These are phyloP conservation scores for Margaritispora aquatica DNA, from an alignment of 495 filamentous ascomycete species.

Conservation along the genomic window DNA sequence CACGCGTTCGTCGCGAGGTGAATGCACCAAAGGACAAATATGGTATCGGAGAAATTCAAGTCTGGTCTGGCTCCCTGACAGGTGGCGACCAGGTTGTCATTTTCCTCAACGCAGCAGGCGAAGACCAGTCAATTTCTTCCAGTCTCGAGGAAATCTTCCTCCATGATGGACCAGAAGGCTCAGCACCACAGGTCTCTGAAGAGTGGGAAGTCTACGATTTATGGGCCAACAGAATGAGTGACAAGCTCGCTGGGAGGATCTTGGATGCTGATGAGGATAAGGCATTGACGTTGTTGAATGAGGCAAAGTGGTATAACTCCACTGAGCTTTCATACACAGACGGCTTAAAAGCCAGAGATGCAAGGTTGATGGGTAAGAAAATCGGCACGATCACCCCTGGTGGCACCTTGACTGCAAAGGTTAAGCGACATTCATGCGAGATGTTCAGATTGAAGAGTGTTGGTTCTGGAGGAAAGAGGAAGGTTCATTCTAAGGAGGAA, in stretches of 20 bases:
- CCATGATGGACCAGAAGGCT: conserved; percentile 33
- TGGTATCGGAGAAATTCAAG: conserved; percentile 38
- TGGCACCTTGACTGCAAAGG: conserved; percentile 31
- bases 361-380: conserved; percentile 35
- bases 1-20: conserved; percentile 10
- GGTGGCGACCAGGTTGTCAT: conserved; percentile 37
- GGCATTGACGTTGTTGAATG: conserved; percentile 12
- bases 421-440: conserved; percentile 37
- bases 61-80: conserved; percentile 38
- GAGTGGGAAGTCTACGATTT: conserved; percentile 48
- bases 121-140: conserved; percentile 35
- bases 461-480: conserved; percentile 15
- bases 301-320: conserved; percentile 28
- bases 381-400: conserved; percentile 29
- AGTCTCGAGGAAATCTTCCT: conserved; percentile 47
- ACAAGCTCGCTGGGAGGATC: conserved; percentile 33
- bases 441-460: conserved; percentile 35
- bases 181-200: conserved; percentile 27
- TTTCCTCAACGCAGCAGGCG: conserved; percentile 36
- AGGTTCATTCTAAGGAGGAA: conserved; percentile 6
- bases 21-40: conserved; percentile 22
- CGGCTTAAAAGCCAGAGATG: conserved; percentile 28
- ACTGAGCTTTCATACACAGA: conserved; percentile 32
- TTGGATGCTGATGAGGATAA: conserved; percentile 26
- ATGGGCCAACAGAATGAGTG: conserved; percentile 46